phyloP scores from a whole-genome alignment of 371 early-diverging fungal genomes.

The Mucor sp. region DNA sequence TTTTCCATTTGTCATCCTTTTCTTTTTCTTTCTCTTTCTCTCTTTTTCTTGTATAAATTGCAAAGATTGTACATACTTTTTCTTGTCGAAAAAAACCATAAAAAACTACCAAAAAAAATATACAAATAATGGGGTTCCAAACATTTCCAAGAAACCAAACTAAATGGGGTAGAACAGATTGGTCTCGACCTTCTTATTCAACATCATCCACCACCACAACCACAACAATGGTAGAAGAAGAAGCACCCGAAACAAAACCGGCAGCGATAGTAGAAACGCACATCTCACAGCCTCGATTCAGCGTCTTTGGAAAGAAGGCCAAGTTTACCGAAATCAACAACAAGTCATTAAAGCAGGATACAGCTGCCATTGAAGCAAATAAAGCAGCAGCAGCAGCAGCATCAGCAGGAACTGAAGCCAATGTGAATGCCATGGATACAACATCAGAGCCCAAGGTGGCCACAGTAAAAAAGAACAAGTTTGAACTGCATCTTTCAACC shows the following conservation, averaged over 20 bases:
- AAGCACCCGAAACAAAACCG: not conserved
- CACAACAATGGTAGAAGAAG: not conserved
- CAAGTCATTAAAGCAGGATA: not conserved
- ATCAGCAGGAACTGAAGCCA: not conserved
- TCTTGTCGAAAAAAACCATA: not conserved
- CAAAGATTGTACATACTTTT: no score
- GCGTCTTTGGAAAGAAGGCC: conserved; percentile 26
- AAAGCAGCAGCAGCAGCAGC: conserved; percentile 1
- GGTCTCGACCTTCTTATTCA: conserved; percentile 8
- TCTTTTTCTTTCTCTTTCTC: conserved; percentile 3
- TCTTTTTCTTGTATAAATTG: not conserved
- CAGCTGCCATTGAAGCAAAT: not conserved
- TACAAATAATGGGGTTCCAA: conserved; percentile 17
- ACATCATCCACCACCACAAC: not conserved
- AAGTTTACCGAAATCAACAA: conserved; percentile 15
- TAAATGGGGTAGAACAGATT: conserved; percentile 15
- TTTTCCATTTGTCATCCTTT: conserved; percentile 8
- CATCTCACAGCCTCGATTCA: conserved; percentile 21
- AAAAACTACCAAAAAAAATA: not conserved
- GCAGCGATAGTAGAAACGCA: not conserved
- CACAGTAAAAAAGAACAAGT: conserved; percentile 9
- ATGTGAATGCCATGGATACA: not conserved
- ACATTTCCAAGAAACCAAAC: conserved; percentile 23
- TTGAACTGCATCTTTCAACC: conserved; percentile 13
- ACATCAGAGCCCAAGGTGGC: not conserved